Conservation (phyloP, 2,329 filamentous ascomycete genomes). For the Dothistroma septosporum region DNA sequence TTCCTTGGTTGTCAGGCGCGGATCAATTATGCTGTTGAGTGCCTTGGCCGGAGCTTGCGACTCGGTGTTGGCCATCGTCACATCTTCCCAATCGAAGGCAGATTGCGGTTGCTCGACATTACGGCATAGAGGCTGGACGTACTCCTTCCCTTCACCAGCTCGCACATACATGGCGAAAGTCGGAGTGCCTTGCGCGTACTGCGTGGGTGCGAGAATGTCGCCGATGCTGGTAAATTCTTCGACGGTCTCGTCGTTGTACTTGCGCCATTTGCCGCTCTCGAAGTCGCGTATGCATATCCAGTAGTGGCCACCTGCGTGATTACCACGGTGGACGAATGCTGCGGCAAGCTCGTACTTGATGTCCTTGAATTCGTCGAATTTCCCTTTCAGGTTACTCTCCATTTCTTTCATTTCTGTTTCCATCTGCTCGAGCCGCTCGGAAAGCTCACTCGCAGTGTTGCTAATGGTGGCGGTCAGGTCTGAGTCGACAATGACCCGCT, state of each 20-base stretch:
- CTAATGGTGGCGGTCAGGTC: constrained; percentile 43
- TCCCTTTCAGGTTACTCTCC: constrained; percentile 48
- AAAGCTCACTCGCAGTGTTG: constrained; percentile 43
- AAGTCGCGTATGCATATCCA: constrained; percentile 97
- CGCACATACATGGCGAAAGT: constrained; percentile 82
- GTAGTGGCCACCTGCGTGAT: constrained; percentile 69
- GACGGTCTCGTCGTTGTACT: constrained; percentile 88
- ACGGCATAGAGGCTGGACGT: constrained; percentile 48
- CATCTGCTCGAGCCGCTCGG: constrained; percentile 44
- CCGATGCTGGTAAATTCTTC: constrained; percentile 53
- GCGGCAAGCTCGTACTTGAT: constrained; percentile 81
- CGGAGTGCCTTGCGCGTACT: constrained; percentile 63
- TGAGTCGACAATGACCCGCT: constrained; percentile 42
- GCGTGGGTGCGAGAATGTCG: constrained; percentile 66
- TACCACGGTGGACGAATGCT: constrained; percentile 84
- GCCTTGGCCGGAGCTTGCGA: not conserved
- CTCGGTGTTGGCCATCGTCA: not conserved
- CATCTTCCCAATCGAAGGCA: constrained; percentile 3
- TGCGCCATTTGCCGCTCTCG: constrained; percentile 73
- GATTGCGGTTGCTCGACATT: constrained; percentile 21
- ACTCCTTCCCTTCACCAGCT: constrained; percentile 57
- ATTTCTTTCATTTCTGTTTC: constrained; percentile 43
- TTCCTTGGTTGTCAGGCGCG: constrained; percentile 8
- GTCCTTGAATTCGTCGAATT: constrained; percentile 61
- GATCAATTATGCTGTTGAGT: constrained; percentile 2